Percentiles rank a stretch among this genome's conserved stretches.
Conservation (phyloP, 2,329 filamentous ascomycete species). For the Diplodia intermedia region DNA sequence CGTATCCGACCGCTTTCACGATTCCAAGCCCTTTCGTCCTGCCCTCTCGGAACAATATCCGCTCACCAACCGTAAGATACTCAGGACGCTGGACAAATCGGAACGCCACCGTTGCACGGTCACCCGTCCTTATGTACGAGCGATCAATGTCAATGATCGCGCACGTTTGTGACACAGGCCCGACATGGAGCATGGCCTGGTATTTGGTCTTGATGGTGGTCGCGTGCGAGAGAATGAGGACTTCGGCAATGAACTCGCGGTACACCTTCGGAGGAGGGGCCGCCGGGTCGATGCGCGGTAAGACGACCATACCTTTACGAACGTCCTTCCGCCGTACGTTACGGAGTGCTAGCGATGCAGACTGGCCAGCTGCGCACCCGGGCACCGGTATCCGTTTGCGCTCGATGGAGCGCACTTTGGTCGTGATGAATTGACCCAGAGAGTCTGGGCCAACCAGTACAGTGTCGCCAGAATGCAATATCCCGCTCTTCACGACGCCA, state of each 20-base stretch:
- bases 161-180: slow-evolving; percentile 92
- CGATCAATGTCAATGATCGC: slow-evolving; percentile 97
- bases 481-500: slow-evolving; percentile 83
- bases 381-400: slow-evolving; percentile 90
- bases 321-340: slow-evolving; percentile 90
- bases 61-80: slow-evolving; percentile 86
- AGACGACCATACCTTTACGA: slow-evolving; percentile 95
- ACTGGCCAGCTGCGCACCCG: slow-evolving; percentile 88
- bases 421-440: slow-evolving; percentile 85
- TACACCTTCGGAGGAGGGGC: slow-evolving; percentile 59
- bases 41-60: slow-evolving; percentile 91
- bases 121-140: slow-evolving; percentile 92
- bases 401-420: slow-evolving; percentile 90
- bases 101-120: slow-evolving; percentile 93
- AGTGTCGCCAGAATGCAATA: slow-evolving; percentile 87
- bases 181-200: slow-evolving; percentile 97
- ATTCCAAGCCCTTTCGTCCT: slow-evolving; percentile 95
- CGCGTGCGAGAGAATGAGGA: slow-evolving; percentile 91
- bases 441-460: slow-evolving; percentile 90
- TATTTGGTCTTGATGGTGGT: slow-evolving; percentile 98
- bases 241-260: slow-evolving; percentile 68
- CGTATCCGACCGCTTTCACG: slow-evolving; percentile 89
- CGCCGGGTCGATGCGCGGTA: slow-evolving; percentile 79
- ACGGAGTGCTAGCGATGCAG: slow-evolving; percentile 88
- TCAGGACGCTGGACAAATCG: slow-evolving; percentile 93